These are phyloP conservation scores for Aspergillus oerlinghausenensis DNA, from an alignment of 2,329 filamentous ascomycete species.

Conservation along the genomic window DNA sequence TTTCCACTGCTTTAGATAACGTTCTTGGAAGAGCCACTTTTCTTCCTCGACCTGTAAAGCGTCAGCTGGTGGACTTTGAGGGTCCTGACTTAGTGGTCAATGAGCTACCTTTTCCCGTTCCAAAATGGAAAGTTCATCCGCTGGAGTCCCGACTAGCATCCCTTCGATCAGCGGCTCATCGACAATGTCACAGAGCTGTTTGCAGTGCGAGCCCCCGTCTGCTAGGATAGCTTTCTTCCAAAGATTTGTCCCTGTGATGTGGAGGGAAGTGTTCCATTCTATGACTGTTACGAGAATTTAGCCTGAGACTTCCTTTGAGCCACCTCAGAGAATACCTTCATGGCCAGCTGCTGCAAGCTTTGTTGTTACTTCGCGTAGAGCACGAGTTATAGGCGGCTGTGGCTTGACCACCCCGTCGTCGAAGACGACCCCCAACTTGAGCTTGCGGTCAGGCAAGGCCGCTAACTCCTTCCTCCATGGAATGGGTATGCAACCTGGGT, in stretches of 20 bases:
- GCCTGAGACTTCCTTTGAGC: background rate
- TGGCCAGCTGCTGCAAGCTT: constrained; percentile 54
- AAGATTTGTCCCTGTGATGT: constrained; percentile 20
- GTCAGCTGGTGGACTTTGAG: background rate
- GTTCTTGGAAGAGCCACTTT: constrained; percentile 16
- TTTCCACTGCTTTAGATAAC: constrained; percentile 22
- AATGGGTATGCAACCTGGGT: constrained; percentile 39
- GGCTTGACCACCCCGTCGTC: constrained; percentile 57
- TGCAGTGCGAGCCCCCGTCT: constrained; percentile 27
- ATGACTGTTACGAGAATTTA: constrained; percentile 14
- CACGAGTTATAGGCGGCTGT: constrained; percentile 56
- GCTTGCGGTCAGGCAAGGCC: constrained; percentile 34
- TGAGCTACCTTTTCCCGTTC: constrained; percentile 19
- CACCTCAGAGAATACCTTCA: constrained; percentile 29
- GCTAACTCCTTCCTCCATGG: constrained; percentile 23
- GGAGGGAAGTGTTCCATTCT: constrained; percentile 28
- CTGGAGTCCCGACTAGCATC: constrained; percentile 28
- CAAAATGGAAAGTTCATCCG: constrained; percentile 16
- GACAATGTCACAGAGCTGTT: constrained; percentile 21
- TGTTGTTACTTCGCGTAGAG: constrained; percentile 46
- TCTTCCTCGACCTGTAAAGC: constrained; percentile 15
- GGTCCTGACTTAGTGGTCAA: background rate
- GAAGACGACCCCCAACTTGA: constrained; percentile 57
- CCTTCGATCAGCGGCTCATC: constrained; percentile 28
- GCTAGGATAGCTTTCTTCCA: constrained; percentile 27